These are phyloP conservation scores for Saccharomyces uvarum DNA, from an alignment of 1,139 yeast species.

Conservation along the genomic window DNA sequence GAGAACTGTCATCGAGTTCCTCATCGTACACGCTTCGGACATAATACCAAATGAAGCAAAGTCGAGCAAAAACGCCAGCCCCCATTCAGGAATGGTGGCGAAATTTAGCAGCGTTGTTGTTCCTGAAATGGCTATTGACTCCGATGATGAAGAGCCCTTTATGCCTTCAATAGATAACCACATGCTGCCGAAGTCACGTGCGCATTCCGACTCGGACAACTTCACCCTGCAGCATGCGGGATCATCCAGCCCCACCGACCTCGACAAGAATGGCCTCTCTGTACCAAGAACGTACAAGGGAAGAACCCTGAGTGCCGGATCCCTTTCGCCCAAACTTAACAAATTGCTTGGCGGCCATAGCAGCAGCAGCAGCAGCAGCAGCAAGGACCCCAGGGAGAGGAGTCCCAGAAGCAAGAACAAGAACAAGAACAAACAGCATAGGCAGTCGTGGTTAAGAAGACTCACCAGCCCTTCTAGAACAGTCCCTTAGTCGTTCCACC, in stretches of 20 bases:
- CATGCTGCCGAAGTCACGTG: background rate
- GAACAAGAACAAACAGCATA: background rate
- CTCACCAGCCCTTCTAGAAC: slow-evolving; percentile 3
- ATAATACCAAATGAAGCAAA: slow-evolving; percentile 50
- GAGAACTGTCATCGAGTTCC: slow-evolving; percentile 74
- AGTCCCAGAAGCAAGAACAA: background rate
- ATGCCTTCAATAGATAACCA: background rate
- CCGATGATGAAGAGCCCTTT: background rate
- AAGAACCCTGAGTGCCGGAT: background rate
- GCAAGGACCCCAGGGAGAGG: background rate
- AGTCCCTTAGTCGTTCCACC: background rate
- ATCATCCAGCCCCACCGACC: background rate
- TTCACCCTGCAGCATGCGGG: background rate
- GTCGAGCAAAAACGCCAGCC: slow-evolving; percentile 9
- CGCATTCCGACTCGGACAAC: background rate
- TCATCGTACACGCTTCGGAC: slow-evolving; percentile 52
- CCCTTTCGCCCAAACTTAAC: background rate
- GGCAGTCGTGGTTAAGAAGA: slow-evolving; percentile 2
- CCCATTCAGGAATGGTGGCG: slow-evolving; percentile 8
- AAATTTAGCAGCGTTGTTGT: background rate
- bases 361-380: background rate
- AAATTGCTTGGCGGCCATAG: background rate
- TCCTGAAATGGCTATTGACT: background rate
- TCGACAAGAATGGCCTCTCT: background rate
- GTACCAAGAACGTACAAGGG: background rate